Evolutionary conservation across 2,329 filamentous ascomycete genomes (phyloP), one percentile per base, ranked within the genome.

Genomic region (Nothophaeocryptopus gaeumannii): DNA sequence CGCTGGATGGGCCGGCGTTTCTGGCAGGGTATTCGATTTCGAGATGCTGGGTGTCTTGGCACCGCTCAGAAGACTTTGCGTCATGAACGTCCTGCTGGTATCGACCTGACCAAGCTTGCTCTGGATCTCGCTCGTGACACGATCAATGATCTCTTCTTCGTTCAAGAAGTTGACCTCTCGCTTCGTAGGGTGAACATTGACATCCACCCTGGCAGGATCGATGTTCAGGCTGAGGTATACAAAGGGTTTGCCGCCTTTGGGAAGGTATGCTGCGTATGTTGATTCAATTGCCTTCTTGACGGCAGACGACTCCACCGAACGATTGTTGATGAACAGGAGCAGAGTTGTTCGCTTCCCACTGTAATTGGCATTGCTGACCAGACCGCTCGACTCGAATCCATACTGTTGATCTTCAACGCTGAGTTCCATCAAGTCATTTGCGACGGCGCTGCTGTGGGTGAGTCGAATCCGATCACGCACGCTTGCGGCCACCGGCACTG

Each of bases 161-260:
- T 97, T 96, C 15, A 99, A 77, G 62, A 99, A 97, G 64, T 97
- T 93, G 14, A 99, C 93, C 66, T 99, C 92, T 43, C 89, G 80
- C 69, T 99, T 99, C 0, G 93, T 99, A 0, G 93, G 93, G 68
- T 99, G 93, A 0, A 99, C 87, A 61, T 99, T 99, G 65, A 99
- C 95, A 68, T 99, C 93, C 3, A 99, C 89, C 45, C 92, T 80
- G 20, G 86, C 83, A 1, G 93, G 92, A 60, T 97, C 91, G 50
- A 99, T 95, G 52, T 96, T 88, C 2, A 99, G 78, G 64, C 86
- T 93, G 20, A 99, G 77, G 65, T 99, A 99, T 50, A 92, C 77
- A 67, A 97, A 99, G 0, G 93, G 93, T 65, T 96, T 93, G 1
- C 90, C 89, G 31, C 88, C 89, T 70, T 97, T 99, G 0, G 93